Evolutionary conservation across 192 early-diverging fungal species (phyloP), one percentile per base, ranked within the genome.

Genomic region (Chytriomyces sp.): DNA sequence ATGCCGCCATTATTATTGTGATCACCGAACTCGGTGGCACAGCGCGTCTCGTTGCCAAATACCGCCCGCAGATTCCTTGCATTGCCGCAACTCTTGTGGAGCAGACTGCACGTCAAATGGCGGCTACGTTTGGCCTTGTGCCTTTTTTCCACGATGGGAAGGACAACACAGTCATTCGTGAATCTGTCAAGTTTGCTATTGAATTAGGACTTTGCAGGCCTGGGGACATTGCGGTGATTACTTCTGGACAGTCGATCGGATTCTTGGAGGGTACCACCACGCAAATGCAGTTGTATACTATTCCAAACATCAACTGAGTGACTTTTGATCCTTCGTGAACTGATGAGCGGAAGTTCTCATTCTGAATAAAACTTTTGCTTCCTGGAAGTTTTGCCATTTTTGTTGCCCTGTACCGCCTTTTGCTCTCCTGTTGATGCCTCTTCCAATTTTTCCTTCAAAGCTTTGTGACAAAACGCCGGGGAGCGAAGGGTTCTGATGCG

Each of bases 141-240:
- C 80, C 83, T 7, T 88, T 78, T 72, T 78, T 78, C 66, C 84
- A 86, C 73, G 32, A 57, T 4, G 82, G 80, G 6, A 7, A 17
- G 14, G 55, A 53, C 19, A 77, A 64, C 17, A 76, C 71, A 30
- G 79, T 84, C 10, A 70, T 83, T 39, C 26, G 73, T 22, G 78
- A 83, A 19, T 72, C 83, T 6, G 49, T 83, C 34, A 49, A 69
- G 55, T 88, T 82, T 67, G 84, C 84, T 1, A 65, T 75, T 3
- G 83, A 83, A 40, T 70, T 88, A 2, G 82, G 84, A 17, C 72
- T 88, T 5, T 77, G 74, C 58, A 71, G 82, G 49, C 80, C 86
- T 12, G 86, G 86, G 12, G 79, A 88, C n/a, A 85, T 86, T 73
- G 86, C 83, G 12, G 81, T 88, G 30, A 61, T 88, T 6, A 88